A percentile compares a stretch with the other conserved stretches of the same genome.
Evolutionary conservation across 164 flowering plant species (phyloP).

Genomic region (Liriodendron chinense): DNA sequence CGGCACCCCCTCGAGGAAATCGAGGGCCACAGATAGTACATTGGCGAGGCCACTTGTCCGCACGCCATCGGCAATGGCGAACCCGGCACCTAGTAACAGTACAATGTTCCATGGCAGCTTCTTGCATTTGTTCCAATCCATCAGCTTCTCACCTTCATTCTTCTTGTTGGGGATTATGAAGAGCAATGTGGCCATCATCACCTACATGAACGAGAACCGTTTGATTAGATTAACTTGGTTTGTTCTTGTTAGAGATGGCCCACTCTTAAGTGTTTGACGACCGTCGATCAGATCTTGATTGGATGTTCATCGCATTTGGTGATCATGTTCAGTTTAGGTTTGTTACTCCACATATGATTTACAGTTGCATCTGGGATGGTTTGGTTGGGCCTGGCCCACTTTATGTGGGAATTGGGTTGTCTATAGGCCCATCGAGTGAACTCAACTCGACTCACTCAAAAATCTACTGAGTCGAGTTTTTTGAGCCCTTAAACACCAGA

Average conservation of each 20-base stretch:
- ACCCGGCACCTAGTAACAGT: conserved; percentile 82
- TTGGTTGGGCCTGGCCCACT: too few relatives aligned
- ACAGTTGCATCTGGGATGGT: too few relatives aligned
- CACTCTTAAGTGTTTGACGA: neutral
- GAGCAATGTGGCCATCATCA: conserved; percentile 80
- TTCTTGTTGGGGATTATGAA: conserved; percentile 89
- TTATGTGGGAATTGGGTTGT: neutral
- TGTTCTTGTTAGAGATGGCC: neutral
- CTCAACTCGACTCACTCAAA: too few relatives aligned
- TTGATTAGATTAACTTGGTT: neutral
- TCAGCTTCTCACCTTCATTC: conserved; percentile 64
- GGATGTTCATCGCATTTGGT: too few relatives aligned
- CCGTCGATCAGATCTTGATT: neutral
- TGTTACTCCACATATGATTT: too few relatives aligned
- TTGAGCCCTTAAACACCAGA: too few relatives aligned
- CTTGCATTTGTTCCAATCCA: conserved; percentile 99
- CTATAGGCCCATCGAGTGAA: too few relatives aligned
- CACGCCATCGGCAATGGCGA: conserved; percentile 89
- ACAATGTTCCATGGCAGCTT: conserved; percentile 83
- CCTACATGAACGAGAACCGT: conserved; percentile 30
- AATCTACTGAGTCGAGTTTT: too few relatives aligned
- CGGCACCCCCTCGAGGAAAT: conserved; percentile 56
- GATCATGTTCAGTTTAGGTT: neutral
- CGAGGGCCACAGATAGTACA: conserved; percentile 42
- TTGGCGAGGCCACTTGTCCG: conserved; percentile 72